Evolutionary conservation across 805 yeast species (phyloP), one percentile per base, ranked within the genome.

Genomic region (Lipomyces starkeyi): DNA sequence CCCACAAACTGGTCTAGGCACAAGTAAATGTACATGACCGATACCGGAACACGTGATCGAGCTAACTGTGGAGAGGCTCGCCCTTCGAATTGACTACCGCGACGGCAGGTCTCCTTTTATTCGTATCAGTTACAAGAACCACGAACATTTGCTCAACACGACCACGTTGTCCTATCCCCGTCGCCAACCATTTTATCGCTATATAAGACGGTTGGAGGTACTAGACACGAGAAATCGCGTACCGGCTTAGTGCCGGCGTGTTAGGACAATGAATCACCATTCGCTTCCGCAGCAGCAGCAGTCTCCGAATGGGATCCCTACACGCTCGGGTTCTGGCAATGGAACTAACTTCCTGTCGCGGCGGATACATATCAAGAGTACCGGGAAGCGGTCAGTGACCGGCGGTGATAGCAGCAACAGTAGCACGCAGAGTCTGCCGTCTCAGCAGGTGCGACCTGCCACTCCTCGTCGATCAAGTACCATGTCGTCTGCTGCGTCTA

Each of bases 331-430:
- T 56, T 63, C 66, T 13, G 63, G 63, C 22, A 29, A 58, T 8
- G 61, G 66, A 22, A n/a, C 64, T n/a, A 25, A 49, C 22, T 61
- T 63, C 34, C 58, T 63, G 11, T 49, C 66, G n/a, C 62, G 66
- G 35, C 58, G 55, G 32, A 61, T 56, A 35, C 64, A 49, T 29
- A 61, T 54, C 7, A 63, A 56, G 34, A 20, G 11, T 22, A 20
- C 22, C n/a, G 62, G 25, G 58, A 63, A 63, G 66, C 58, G 54
- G 64, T 56, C 59, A 27, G 17, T 56, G 35, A 35, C 49, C 40
- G 37, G 61, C 37, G 63, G 37, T 8, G 37, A 32, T 32, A 32
- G 40, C 61, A 22, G 53, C 22, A 37, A 34, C 22, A 57, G 60
- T 27, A 35, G 61, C 32, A 9, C 56, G 56, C 56, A 53, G 34